phyloP scores from a whole-genome alignment of 495 filamentous ascomycete species.

The Aspergillus sparsus region DNA sequence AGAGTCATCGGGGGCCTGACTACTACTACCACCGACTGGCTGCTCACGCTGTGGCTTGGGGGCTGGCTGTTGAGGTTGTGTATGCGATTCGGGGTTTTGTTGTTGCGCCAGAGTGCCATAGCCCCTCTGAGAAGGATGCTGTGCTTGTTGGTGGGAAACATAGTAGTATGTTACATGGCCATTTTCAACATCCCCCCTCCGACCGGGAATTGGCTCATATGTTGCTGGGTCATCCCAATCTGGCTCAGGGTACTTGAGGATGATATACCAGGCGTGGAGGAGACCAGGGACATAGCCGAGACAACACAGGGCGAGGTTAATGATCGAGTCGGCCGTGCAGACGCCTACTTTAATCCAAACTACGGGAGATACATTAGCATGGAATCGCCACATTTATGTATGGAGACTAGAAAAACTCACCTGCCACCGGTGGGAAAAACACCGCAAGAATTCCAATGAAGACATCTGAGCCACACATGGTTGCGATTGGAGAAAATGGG shows the following conservation, averaged over 20 bases:
- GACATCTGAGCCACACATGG: constrained; percentile 75
- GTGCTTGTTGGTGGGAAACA: constrained; percentile 53
- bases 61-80: constrained; percentile 25
- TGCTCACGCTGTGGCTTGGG: constrained; percentile 31
- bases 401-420: constrained; percentile 52
- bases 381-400: constrained; percentile 18
- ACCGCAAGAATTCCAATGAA: constrained; percentile 88
- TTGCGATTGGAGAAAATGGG: constrained; percentile 18
- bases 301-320: constrained; percentile 89
- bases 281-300: constrained; percentile 92
- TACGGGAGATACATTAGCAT: constrained; percentile 36
- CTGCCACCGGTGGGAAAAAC: constrained; percentile 90
- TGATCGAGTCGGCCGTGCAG: constrained; percentile 89
- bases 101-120: constrained; percentile 42
- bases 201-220: constrained; percentile 61
- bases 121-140: constrained; percentile 40
- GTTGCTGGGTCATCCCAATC: constrained; percentile 51
- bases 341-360: constrained; percentile 96
- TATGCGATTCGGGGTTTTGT: constrained; percentile 28
- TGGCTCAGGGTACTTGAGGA: constrained; percentile 80
- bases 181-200: constrained; percentile 44
- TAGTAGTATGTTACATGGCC: constrained; percentile 70
- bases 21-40: constrained; percentile 32
- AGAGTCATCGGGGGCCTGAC: constrained; percentile 33
- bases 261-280: constrained; percentile 97